Evolutionary conservation across 2,329 filamentous ascomycete genomes (phyloP).

Genomic region (Monilinia vaccinii-corymbosi): DNA sequence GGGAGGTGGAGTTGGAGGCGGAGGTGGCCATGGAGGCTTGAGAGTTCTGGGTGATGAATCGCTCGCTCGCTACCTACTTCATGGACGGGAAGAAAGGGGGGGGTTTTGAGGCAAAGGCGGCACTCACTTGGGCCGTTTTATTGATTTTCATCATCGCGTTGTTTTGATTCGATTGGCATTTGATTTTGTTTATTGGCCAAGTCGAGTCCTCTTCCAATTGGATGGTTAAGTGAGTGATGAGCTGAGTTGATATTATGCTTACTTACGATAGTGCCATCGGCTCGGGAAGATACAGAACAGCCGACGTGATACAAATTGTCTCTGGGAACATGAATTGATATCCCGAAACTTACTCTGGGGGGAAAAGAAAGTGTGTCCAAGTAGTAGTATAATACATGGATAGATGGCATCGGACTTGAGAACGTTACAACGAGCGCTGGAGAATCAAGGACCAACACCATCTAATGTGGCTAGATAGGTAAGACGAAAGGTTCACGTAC

Average conservation of each 20-base stretch:
- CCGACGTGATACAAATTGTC: not conserved
- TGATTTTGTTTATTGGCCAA: not conserved
- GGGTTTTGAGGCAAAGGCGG: not conserved
- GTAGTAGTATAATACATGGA: not conserved
- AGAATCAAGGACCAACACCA: not conserved
- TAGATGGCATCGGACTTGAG: not conserved
- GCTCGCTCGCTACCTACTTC: too few species aligned
- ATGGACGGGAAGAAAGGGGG: not conserved
- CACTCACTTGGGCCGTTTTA: not conserved
- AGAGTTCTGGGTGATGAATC: not conserved
- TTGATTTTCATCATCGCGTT: not conserved
- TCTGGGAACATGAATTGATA: not conserved
- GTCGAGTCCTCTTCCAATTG: not conserved
- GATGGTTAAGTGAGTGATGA: not conserved
- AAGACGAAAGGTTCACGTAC: not conserved
- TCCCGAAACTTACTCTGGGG: not conserved
- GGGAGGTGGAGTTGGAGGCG: too few species aligned
- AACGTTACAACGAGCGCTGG: not conserved
- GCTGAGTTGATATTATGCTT: not conserved
- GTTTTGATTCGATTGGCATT: not conserved
- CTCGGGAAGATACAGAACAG: constrained; percentile 5
- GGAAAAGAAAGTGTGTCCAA: not conserved
- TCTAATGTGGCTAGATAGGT: not conserved
- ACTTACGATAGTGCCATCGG: not conserved
- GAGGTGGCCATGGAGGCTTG: not conserved